Base-by-base conservation (phyloP, 2,329 filamentous ascomycete species). In the Trichophaea hybrida region DNA sequence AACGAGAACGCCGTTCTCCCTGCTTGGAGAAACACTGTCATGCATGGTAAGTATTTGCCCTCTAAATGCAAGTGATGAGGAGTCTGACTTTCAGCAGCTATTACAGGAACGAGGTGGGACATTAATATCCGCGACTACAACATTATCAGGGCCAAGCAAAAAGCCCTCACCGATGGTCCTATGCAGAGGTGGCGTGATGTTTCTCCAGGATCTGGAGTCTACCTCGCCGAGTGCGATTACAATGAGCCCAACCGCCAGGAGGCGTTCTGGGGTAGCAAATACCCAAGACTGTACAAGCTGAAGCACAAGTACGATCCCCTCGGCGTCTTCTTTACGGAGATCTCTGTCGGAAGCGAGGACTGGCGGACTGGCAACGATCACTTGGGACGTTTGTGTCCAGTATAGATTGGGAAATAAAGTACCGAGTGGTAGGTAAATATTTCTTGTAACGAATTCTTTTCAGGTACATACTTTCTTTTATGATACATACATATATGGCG, bases 21-120 rank as follows among this genome's bases (percentile, higher is more conserved):
- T 0, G 76, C 76, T 0, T 82, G 78, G 77, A 72, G 79, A 13
- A 74, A 65, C 10, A 71, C 75, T 0, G 72, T 73, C 15, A 68
- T 74, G 2, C 75, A 76, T 55, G 63, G 24, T 24, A 24, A 24
- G 24, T 24, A 24, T 24, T 24, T 24, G 24, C 24, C 24, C 24
- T 24, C 24, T 24, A 24, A 24, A 24, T 24, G 24, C 24, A 24
- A 24, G 24, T 24, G 24, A 24, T 24, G 24, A 3, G 24, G 24
- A 3, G 24, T 24, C 24, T 24, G 24, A 24, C 24, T 24, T 24
- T 24, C 24, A 24, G 24, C 24, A 24, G 24, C 70, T 0, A 64
- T 76, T 76, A 68, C 71, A 37, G 70, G 65, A 6, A 56, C 65
- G 3, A 70, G 72, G 61, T 73, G 70, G 69, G 60, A 68, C 6